Base-by-base conservation (phyloP, 2,329 filamentous ascomycete genomes). In the Microcyclospora pomicola region DNA sequence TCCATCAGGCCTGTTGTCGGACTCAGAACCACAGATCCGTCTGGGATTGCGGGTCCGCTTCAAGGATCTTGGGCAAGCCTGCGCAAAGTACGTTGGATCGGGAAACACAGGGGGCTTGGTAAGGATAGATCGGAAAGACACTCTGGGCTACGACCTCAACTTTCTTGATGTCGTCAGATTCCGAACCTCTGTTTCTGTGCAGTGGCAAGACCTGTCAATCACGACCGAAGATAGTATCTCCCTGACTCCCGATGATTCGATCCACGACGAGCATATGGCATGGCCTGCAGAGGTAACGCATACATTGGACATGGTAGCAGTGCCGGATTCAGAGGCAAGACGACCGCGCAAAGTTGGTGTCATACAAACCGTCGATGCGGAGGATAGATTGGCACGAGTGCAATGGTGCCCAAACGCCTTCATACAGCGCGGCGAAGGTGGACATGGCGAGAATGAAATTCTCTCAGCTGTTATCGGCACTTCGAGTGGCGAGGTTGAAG, bases 61-160 rank as follows among this genome's bases (percentile, higher is more conserved):
- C 57, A 67, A 65, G 38, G 70, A 77, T 48, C 51, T 69, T 2
- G 52, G 62, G 2, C 61, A 50, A 30, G 72, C 72, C 5, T 62
- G 63, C 15, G 52, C 62, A 29, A 75, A 73, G 46, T 75, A 75
- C 47, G 59, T 65, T 37, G 58, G 57, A 5, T 48, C 56, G 1
- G 53, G 15, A 33, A 50, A 27, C 33, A 58, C 65, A 34, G 63
- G 63, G 14, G 60, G 56, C 30, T 53, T 72, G 31, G 55, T 57
- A 11, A 59, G 59, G 14, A 62, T 73, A 19, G 58, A 67, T 15
- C 55, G 64, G 9, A 62, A 62, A 2, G 59, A 67, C 15, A 67
- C 64, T 7, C 57, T 68, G 31, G 72, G 72, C 1, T 74, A 70
- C 49, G 73, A 78, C 45, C 53, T 76, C 44, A 77, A 77, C 42